phyloP scores from a whole-genome alignment of 768 basidiomycete genomes.

The Leccinellum rugosiceps region DNA sequence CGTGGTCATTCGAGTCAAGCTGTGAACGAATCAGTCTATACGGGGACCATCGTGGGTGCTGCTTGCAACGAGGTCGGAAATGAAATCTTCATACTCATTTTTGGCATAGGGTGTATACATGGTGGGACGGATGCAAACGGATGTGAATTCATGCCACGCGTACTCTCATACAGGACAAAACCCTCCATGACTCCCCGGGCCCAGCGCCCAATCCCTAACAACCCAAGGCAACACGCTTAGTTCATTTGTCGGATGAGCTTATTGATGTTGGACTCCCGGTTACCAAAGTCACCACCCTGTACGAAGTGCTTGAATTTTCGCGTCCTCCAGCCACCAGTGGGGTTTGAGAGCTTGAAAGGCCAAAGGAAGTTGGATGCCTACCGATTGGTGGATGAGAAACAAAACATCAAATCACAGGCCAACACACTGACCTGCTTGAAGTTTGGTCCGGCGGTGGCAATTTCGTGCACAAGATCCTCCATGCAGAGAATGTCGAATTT shows the following conservation, averaged over 20 bases:
- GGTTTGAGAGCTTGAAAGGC: constrained; percentile 99
- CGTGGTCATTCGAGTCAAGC: background rate
- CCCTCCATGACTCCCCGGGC: background rate
- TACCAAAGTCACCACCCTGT: constrained; percentile 95
- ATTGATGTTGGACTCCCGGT: constrained; percentile 97
- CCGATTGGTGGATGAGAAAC: background rate
- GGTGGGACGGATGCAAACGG: constrained; percentile 15
- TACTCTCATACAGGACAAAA: constrained; percentile 24
- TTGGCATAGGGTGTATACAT: constrained; percentile 29
- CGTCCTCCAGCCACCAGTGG: constrained; percentile 95
- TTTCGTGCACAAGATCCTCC: constrained; percentile 97
- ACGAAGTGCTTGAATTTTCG: constrained; percentile 98
- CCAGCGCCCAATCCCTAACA: constrained; percentile 3
- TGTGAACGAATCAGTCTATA: background rate
- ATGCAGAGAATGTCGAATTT: constrained; percentile 95
- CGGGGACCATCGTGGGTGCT: background rate
- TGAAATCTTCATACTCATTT: constrained; percentile 22
- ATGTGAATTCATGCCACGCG: constrained; percentile 31
- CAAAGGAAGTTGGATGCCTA: constrained; percentile 94
- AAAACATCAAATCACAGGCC: background rate
- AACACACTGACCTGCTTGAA: constrained; percentile 85
- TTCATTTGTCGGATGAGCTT: constrained; percentile 96
- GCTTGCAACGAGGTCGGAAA: background rate
- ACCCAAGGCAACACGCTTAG: constrained; percentile 34
- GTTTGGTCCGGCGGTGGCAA: constrained; percentile 92